Base-by-base conservation (phyloP, 2,329 filamentous ascomycete species). In the Penicillium nordicum region DNA sequence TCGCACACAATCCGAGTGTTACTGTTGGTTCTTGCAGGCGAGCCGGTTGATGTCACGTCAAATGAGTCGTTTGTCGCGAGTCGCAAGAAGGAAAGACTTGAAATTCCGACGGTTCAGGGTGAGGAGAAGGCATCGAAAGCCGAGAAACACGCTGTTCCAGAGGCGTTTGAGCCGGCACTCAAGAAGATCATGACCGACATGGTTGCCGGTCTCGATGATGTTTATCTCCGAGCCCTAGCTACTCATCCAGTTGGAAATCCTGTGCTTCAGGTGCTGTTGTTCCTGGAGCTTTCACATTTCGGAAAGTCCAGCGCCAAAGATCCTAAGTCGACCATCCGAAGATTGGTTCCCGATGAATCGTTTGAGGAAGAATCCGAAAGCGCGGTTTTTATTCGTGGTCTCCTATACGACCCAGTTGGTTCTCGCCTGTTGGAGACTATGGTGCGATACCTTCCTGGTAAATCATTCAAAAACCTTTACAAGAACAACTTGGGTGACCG, bases 231-330 rank as follows among this genome's bases (percentile, higher is more conserved):
- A 29, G 86, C 94, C 2, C 79, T 99, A 55, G 90, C 93, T 1
- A 92, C 87, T 21, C 93, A 97, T 68, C 90, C 90, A 5, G 89
- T 93, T 1, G 94, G 92, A 46, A 97, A 96, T 67, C 94, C 94
- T 0, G 89, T 92, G 0, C 80, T 99, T n/a, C 94, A 97, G 71
- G 82, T 97, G 1, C 79, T 99, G 30, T 79, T 99, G 4, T 90
- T 92, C 69, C 80, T 99, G 16, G 94, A 99, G 68, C 83, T 97
- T 46, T 83, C 86, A 0, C 80, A 89, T 57, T 88, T 88, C 62
- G 84, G 84, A 49, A 88, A 90, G 63, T 80, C 82, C 53, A 85
- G 85, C 60, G 83, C 80, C 4, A 85, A 85, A 61, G 83, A 89
- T 60, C 77, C 83, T 7, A 84, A 82, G 41, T 85, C 88, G 0